These are phyloP conservation scores for Apiotrichum brassicae DNA, from an alignment of 1,284 basidiomycete species.

Conservation along the genomic window DNA sequence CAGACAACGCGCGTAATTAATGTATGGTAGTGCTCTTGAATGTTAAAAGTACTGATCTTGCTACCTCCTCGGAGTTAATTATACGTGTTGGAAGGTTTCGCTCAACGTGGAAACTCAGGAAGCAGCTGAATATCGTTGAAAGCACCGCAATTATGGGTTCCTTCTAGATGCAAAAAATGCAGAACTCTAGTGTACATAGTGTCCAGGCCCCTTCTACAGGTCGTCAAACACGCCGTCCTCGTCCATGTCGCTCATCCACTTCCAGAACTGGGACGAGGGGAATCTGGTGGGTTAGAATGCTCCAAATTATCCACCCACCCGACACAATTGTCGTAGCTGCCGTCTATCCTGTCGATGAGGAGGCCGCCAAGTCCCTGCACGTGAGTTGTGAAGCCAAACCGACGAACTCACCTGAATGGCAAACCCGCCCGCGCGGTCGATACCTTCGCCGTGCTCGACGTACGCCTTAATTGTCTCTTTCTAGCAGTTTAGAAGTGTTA, in stretches of 20 bases:
- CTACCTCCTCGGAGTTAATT: too few species aligned
- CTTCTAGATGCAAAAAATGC: background rate
- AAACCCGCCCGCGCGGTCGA: constrained; percentile 89
- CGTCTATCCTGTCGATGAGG: constrained; percentile 75
- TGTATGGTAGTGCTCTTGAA: too few species aligned
- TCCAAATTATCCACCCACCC: constrained; percentile 48
- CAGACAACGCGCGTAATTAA: too few species aligned
- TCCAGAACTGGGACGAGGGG: constrained; percentile 43
- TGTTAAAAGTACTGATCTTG: too few species aligned
- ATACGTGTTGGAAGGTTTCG: too few species aligned
- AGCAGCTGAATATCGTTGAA: too few species aligned
- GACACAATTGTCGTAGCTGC: constrained; percentile 87
- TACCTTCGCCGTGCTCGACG: constrained; percentile 78
- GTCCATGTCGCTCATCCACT: constrained; percentile 42
- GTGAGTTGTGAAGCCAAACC: background rate
- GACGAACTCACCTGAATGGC: constrained; percentile 68
- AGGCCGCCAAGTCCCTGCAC: constrained; percentile 69
- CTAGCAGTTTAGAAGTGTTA: constrained; percentile 9
- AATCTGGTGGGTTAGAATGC: constrained; percentile 22
- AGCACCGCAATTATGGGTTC: too few species aligned
- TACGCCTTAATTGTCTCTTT: constrained; percentile 66
- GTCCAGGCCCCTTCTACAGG: constrained; percentile 19
- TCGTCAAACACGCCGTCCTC: constrained; percentile 43
- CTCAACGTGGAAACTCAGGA: too few species aligned
- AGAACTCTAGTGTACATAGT: constrained; percentile 1